These are phyloP conservation scores for Kluyveromyces sp. DNA, from an alignment of 1,139 yeast species.

Conservation along the genomic window DNA sequence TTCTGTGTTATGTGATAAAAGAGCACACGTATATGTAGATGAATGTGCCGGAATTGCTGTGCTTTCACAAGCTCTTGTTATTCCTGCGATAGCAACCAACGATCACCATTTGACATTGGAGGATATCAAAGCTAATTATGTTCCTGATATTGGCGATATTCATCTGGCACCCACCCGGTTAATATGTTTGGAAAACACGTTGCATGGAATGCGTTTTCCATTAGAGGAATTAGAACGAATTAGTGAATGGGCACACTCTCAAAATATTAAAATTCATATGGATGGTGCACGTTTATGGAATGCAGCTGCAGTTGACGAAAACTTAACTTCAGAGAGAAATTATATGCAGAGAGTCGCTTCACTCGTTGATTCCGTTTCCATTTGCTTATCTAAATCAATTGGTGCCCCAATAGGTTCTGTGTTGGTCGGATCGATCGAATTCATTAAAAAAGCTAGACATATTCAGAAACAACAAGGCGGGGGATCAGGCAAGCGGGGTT, in stretches of 20 bases:
- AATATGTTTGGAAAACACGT: conserved; percentile 69
- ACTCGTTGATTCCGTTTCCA: conserved; percentile 66
- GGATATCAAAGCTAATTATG: conserved; percentile 49
- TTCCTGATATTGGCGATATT: conserved; percentile 57
- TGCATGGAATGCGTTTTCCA: conserved; percentile 68
- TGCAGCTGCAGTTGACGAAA: conserved; percentile 36
- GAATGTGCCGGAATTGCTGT: conserved; percentile 83
- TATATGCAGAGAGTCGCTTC: conserved; percentile 54
- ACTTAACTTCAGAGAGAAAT: conserved; percentile 51
- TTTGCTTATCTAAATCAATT: conserved; percentile 70
- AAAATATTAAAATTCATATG: conserved; percentile 53
- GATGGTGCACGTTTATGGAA: conserved; percentile 90
- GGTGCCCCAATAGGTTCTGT: conserved; percentile 86
- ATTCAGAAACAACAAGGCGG: conserved; percentile 81
- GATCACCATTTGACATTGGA: conserved; percentile 62
- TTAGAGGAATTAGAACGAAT: conserved; percentile 58
- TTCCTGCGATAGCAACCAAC: conserved; percentile 58
- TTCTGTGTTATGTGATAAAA: conserved; percentile 63
- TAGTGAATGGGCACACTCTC: conserved; percentile 48
- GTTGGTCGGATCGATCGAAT: conserved; percentile 48
- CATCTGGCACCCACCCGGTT: conserved; percentile 79
- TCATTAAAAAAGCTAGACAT: conserved; percentile 63
- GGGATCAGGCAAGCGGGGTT: conserved; percentile 72
- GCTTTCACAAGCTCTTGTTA: conserved; percentile 77
- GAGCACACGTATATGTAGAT: conserved; percentile 63